Percentiles rank a stretch among this genome's conserved stretches.
phyloP scores from a whole-genome alignment of 225 moss, liverwort and hornwort genomes.

The Rhytidiadelphus loreus region DNA sequence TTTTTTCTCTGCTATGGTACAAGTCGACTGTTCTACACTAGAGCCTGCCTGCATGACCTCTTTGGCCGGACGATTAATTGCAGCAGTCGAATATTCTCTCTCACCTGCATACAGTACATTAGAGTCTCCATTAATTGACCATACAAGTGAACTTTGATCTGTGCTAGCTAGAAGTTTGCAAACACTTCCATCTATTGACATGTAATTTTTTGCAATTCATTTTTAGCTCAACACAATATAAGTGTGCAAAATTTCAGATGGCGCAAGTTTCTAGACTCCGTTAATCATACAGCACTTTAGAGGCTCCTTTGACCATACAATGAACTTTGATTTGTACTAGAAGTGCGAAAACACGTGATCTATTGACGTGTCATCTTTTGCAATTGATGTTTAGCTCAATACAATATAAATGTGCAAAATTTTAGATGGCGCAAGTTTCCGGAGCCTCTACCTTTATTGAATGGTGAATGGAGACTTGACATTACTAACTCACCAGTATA shows the following conservation, averaged over 20 bases:
- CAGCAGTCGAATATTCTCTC: background rate
- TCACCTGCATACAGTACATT: background rate
- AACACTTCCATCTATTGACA: background rate
- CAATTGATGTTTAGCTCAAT: background rate
- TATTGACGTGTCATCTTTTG: no score
- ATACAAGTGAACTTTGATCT: background rate
- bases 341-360: background rate
- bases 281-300: background rate
- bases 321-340: background rate
- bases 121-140: background rate
- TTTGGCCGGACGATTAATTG: background rate
- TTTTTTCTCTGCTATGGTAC: slow-evolving; percentile 9
- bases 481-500: background rate
- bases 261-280: no score
- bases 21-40: background rate
- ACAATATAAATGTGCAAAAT: background rate
- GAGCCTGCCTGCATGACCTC: background rate
- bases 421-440: background rate
- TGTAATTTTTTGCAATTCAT: no score
- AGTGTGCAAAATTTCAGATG: background rate
- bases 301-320: background rate
- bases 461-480: background rate
- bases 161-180: background rate
- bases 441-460: background rate
- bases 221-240: no score